Evolutionary conservation across 2,329 filamentous ascomycete genomes (phyloP).

Genomic region (Nannizziopsis arthrosporioides): DNA sequence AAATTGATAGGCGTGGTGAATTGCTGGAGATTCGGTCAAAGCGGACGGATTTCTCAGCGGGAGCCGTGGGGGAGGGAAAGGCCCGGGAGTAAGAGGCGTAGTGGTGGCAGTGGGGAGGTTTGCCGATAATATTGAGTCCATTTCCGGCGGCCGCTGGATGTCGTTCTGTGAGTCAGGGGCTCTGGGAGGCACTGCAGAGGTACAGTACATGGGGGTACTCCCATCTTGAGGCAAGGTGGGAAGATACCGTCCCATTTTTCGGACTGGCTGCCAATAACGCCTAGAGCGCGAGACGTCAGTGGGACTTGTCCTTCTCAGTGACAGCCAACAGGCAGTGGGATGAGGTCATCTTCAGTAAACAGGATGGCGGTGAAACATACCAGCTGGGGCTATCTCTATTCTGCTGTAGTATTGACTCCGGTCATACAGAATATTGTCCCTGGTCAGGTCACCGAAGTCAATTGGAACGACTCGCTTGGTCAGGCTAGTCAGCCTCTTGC

Average conservation of each 20-base stretch:
- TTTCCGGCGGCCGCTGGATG: not conserved
- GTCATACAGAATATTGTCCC: not conserved
- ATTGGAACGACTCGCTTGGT: no score
- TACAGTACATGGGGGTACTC: not conserved
- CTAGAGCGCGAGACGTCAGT: not conserved
- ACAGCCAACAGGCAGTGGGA: not conserved
- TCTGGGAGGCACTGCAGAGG: not conserved
- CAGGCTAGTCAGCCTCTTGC: not conserved
- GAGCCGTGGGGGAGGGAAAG: not conserved
- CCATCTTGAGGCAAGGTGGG: not conserved
- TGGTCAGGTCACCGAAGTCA: no score
- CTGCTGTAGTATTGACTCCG: not conserved
- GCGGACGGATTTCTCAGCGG: not conserved
- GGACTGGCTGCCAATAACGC: not conserved
- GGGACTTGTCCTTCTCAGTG: not conserved
- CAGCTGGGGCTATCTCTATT: not conserved
- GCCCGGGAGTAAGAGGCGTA: not conserved
- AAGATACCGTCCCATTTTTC: not conserved
- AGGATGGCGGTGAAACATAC: not conserved
- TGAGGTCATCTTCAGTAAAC: not conserved
- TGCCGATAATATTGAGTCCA: slow-evolving; percentile 2
- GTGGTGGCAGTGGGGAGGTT: slow-evolving; percentile 2
- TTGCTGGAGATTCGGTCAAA: not conserved
- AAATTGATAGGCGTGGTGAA: no score
- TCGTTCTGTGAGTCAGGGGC: not conserved